Evolutionary conservation across 2,329 filamentous ascomycete species (phyloP), one percentile per base, ranked within the genome.

Genomic region (Scedosporium apiospermum): DNA sequence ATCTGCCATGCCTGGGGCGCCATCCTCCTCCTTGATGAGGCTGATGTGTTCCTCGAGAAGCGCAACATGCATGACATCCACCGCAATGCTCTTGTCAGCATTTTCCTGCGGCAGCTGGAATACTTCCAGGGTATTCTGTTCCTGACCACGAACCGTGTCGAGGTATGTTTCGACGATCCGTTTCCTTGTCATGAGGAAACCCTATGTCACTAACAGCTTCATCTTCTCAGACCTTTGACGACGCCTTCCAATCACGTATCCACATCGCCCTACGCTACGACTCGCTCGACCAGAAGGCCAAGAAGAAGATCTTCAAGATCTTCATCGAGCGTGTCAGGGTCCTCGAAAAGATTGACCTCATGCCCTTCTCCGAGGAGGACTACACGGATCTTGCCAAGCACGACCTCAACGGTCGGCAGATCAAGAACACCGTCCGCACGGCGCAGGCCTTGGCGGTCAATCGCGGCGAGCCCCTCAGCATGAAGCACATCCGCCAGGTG

Each of bases 191-290:
- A 14, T 16, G 23, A 57, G 4, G 55, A 27, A 9, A 16, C 3
- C 12, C 58, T 21, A 3, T 6, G 14, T 23, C 26, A 61, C 44
- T 18, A 41, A 21, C 42, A 49, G 21, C n/a, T n/a, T 30, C 27
- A 21, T n/a, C 4, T 7, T 23, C 21, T 49, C 7, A 88, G 77
- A 93, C 90, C 0, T 96, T 96, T 69, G 92, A 96, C 68, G 90
- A 95, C 65, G 92, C 92, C 0, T 96, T 96, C 79, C 89, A 95
- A 71, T 90, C 87, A 9, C 85, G 92, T 26, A 96, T 96, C 65
- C 91, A 96, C 72, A 88, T 96, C 68, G 90, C 91, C 0, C 78
- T 96, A 7, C 82, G 89, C 30, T 96, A 96, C 74, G 89, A 89
- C 46, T 85, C 88, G 58, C 80, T 96, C 7, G 86, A 86, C 46